These are phyloP conservation scores for Botryosphaeria dothidea DNA, from an alignment of 2,329 filamentous ascomycete genomes.

Conservation along the genomic window DNA sequence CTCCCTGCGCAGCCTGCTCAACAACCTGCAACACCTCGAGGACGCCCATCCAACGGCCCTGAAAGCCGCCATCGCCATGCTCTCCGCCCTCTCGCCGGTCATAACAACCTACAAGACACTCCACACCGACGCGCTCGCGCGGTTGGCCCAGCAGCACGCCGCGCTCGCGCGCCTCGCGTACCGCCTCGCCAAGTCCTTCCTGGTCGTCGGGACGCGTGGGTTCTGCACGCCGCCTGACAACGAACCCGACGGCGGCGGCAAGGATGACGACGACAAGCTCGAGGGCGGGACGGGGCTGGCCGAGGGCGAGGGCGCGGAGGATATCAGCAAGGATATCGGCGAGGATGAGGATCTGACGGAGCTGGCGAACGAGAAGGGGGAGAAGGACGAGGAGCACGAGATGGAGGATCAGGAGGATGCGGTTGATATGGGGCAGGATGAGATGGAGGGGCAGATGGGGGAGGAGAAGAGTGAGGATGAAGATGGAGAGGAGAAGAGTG, in stretches of 20 bases:
- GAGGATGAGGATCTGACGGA: slow-evolving; percentile 93
- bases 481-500: slow-evolving; percentile 59
- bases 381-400: slow-evolving; percentile 59
- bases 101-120: slow-evolving; percentile 70
- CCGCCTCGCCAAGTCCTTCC: slow-evolving; percentile 74
- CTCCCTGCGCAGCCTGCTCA: slow-evolving; percentile 47
- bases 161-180: slow-evolving; percentile 74
- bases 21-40: slow-evolving; percentile 44
- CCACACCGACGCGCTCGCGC: slow-evolving; percentile 58
- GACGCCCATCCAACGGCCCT: slow-evolving; percentile 27
- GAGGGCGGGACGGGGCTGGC: slow-evolving; percentile 92
- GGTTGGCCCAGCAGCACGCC: slow-evolving; percentile 66
- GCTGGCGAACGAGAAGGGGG: slow-evolving; percentile 78
- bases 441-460: slow-evolving; percentile 82
- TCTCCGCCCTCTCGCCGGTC: slow-evolving; percentile 68
- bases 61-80: slow-evolving; percentile 55
- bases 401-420: slow-evolving; percentile 82
- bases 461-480: slow-evolving; percentile 56
- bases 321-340: slow-evolving; percentile 95
- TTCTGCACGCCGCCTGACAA: slow-evolving; percentile 91
- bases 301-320: slow-evolving; percentile 91
- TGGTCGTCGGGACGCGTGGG: slow-evolving; percentile 76
- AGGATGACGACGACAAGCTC: slow-evolving; percentile 73
- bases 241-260: slow-evolving; percentile 55
- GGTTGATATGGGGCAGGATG: slow-evolving; percentile 89